Evolutionary conservation across 2,329 filamentous ascomycete species (phyloP).

Genomic region (Fusarium tricinctum): DNA sequence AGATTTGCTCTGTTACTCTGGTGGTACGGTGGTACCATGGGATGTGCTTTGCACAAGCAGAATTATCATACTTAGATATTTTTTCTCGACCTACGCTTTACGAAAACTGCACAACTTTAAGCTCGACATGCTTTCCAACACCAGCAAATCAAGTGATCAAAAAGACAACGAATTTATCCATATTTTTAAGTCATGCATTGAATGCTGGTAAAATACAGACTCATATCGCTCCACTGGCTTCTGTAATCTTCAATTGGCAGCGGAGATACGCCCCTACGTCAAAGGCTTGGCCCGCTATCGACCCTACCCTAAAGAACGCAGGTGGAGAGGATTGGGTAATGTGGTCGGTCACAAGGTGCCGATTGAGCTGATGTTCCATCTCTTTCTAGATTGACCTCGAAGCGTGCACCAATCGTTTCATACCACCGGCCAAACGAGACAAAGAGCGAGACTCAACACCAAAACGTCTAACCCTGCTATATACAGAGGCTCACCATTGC

Average conservation of each 20-base stretch:
- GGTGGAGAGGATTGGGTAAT: constrained; percentile 1
- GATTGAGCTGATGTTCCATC: constrained; percentile 24
- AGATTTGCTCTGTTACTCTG: neutral
- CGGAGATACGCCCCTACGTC: neutral
- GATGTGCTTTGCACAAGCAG: neutral
- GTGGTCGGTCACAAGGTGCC: constrained; percentile 26
- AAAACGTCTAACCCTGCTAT: constrained; percentile 2
- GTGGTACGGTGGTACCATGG: constrained; percentile 28
- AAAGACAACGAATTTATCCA: too few relatives aligned
- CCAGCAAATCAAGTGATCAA: too few relatives aligned
- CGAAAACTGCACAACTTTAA: neutral
- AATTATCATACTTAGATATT: neutral
- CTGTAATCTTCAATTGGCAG: neutral
- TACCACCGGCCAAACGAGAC: constrained; percentile 32
- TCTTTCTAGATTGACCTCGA: constrained; percentile 39
- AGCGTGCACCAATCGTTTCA: constrained; percentile 42
- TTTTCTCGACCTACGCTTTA: constrained; percentile 14
- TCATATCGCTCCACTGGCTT: neutral
- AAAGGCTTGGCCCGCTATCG: neutral
- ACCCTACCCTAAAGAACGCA: constrained; percentile 31
- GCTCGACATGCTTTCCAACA: too few relatives aligned
- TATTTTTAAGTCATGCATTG: neutral
- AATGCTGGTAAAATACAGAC: neutral
- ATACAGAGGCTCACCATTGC: constrained; percentile 13
- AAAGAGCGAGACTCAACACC: constrained; percentile 31